Evolutionary conservation across 139 green algal genomes (phyloP), one percentile per base, ranked within the genome.

Genomic region (Coelastrella sp.): DNA sequence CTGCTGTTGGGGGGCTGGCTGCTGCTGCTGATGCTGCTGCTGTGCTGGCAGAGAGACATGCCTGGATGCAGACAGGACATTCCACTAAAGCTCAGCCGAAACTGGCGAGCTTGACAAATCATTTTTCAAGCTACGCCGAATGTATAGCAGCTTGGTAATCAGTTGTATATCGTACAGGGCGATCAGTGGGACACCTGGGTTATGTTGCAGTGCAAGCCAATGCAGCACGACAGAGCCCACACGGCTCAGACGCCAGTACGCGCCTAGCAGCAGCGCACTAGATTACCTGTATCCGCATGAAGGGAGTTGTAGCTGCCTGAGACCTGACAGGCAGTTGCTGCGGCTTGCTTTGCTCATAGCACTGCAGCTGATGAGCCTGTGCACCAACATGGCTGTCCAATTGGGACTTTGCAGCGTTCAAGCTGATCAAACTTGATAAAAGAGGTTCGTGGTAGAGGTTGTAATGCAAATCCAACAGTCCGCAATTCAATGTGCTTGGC

Each of bases 361-460:
- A 19, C 81, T 76, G 81, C 81, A 76, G n/a, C 79, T 59, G 7
- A 86, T 75, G 10, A 86, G 80, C 23, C 80, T 74, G 8, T 86
- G 58, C 20, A 86, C 80, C 59, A 86, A 20, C 80, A 86, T 86
- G 20, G 10, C 22, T 47, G 32, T 47, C 32, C 32, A 47, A 47
- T 47, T 47, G 32, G 32, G 32, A 47, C 32, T 47, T 47, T 47
- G 32, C 32, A 47, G 32, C 32, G 32, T 47, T 47, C 61, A 10
- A 71, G 61, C 10, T 71, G 8, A 71, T 13, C 10, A 71, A 19
- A 13, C 2, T 71, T 71, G 61, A 71, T 71, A 71, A 10, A 71
- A 71, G 8, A 19, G 61, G 11, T 13, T 10, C 11, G 61, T 71
- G 1, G 32, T 47, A 47, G 32, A 47, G 32, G 32, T 2, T 71